A percentile compares a stretch with the other conserved stretches of the same genome.
Conservation (phyloP, 768 basidiomycete species). For the Lentinula edodes region DNA sequence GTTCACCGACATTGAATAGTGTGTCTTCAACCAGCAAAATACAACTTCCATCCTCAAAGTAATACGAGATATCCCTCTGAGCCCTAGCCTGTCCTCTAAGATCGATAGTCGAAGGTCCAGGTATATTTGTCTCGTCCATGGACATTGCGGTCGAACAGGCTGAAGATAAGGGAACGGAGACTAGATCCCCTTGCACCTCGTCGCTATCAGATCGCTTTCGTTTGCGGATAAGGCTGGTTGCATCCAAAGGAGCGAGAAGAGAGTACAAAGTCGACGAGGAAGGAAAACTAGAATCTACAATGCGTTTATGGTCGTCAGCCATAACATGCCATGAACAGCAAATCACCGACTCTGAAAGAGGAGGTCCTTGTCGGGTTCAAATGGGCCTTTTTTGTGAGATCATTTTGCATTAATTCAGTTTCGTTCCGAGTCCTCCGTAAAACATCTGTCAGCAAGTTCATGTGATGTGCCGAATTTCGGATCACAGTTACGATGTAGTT, state of each 20-base stretch:
- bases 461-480: too few relatives aligned
- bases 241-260: not conserved
- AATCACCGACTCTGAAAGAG: too few relatives aligned
- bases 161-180: not conserved
- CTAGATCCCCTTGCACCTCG: not conserved
- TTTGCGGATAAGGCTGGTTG: not conserved
- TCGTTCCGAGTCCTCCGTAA: too few relatives aligned
- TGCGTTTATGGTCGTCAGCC: not conserved
- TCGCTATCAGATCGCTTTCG: conserved; percentile 4
- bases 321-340: not conserved
- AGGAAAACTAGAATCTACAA: not conserved
- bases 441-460: too few relatives aligned
- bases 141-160: not conserved
- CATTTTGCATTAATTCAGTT: too few relatives aligned
- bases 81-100: not conserved
- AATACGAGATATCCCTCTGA: conserved; percentile 48
- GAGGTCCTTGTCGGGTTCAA: too few relatives aligned
- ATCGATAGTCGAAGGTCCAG: not conserved
- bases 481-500: too few relatives aligned
- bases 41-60: conserved; percentile 66
- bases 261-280: not conserved
- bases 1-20: conserved; percentile 56
- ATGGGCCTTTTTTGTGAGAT: too few relatives aligned
- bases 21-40: conserved; percentile 57
- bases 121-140: not conserved